Base-by-base conservation (phyloP, 306 rosid genomes). In the Argentina anserina region DNA sequence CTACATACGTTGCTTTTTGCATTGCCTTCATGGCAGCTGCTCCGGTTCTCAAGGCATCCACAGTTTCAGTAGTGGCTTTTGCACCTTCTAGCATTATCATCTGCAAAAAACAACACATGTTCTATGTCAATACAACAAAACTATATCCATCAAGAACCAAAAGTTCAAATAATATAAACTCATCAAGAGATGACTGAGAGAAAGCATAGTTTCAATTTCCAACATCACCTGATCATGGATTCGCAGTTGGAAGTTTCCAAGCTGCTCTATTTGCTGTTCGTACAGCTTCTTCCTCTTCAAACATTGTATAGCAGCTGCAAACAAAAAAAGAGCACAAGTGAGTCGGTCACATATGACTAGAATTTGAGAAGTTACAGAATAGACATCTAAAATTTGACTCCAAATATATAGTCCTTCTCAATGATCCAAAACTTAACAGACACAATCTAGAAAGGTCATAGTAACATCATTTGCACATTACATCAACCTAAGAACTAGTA, bases 61-160 rank as follows among this genome's bases (percentile, higher is more conserved):
- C 99, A 20, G 97, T 94, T 88, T 94, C 99, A 1, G 99, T 94
- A 63, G 99, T 94, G 75, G 99, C 99, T 80, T 94, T 94, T 72
- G 99, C 97, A 70, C 99, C 97, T 87, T 94, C 99, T 69, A 94
- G 75, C 96, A 94, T 47, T 88, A 94, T 94, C 97, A 94, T 94
- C 99, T 94, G 84, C 73, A 61, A 78, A 26, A 26, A 81, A 56
- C 21, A 37, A 72, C 20, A 40, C 20, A 50, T 36, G 23, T 33
- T 1, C 13, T 8, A 60, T 5, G 58, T 67, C 72, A 77, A 53
- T 37, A 79, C 43, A 73, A 20, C 21, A 21, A 60, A 52, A 53
- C 12, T 11, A 10, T 15, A 23, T 25, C 23, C 41, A 71, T 5
- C 46, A 17, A 40, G 28, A 43, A 1, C 10, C 3, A 49, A 69